These are phyloP conservation scores for Waltergamsia citrina DNA, from an alignment of 2,329 filamentous ascomycete genomes.

Conservation along the genomic window DNA sequence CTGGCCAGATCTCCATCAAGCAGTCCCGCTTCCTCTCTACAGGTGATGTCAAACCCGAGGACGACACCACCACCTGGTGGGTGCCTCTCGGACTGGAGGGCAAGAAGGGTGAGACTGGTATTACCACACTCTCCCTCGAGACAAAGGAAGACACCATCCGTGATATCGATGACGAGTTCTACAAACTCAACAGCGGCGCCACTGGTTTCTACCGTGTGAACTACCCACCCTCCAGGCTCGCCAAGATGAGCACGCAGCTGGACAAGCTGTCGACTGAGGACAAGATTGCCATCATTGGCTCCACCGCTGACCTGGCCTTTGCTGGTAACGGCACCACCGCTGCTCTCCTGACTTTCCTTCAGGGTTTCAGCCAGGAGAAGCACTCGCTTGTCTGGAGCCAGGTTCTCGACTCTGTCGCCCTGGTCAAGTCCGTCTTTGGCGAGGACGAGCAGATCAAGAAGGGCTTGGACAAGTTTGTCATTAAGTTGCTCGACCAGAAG, in stretches of 20 bases:
- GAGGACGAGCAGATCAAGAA: constrained; percentile 62
- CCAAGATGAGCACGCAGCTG: constrained; percentile 69
- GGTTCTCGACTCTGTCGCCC: constrained; percentile 65
- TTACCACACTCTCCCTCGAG: constrained; percentile 59
- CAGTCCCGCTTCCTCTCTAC: constrained; percentile 87
- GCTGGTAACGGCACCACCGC: constrained; percentile 78
- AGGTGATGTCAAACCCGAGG: constrained; percentile 82
- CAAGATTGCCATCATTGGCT: constrained; percentile 86
- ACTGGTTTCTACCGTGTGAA: constrained; percentile 89
- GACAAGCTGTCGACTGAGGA: constrained; percentile 73
- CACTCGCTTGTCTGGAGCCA: constrained; percentile 88
- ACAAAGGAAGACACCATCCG: constrained; percentile 68
- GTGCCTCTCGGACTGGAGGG: constrained; percentile 80
- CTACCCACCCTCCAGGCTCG: constrained; percentile 76
- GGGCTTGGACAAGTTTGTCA: constrained; percentile 68
- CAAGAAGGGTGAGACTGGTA: constrained; percentile 52
- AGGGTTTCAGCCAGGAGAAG: constrained; percentile 73
- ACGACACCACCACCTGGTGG: constrained; percentile 94
- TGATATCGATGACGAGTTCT: constrained; percentile 70
- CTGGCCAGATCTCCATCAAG: constrained; percentile 69
- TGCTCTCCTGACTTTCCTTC: constrained; percentile 71
- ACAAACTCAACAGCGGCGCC: constrained; percentile 86
- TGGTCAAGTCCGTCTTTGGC: constrained; percentile 77
- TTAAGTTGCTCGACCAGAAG: constrained; percentile 66
- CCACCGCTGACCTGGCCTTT: constrained; percentile 80